These are phyloP conservation scores for Auxenochlorella protothecoides DNA, from an alignment of 139 green algal genomes.

Conservation along the genomic window DNA sequence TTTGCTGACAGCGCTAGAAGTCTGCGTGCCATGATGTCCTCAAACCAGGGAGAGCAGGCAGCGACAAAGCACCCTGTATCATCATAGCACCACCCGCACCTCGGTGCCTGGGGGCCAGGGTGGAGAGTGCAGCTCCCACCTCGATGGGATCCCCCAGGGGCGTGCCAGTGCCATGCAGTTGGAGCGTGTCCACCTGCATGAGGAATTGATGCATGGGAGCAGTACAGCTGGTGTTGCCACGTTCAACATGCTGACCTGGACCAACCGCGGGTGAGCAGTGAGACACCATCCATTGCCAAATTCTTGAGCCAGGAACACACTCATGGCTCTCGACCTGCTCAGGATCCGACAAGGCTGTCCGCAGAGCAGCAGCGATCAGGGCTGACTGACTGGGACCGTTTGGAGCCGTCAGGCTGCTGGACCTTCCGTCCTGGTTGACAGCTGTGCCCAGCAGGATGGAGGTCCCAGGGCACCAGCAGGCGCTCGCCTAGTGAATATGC, in stretches of 20 bases:
- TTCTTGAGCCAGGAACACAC: neutral
- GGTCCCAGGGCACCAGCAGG: too few relatives aligned
- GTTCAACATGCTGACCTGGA: conserved; percentile 34
- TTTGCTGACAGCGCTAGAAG: neutral
- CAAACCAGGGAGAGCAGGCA: neutral
- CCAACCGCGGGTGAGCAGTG: neutral
- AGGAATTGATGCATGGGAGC: neutral
- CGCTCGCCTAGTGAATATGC: too few relatives aligned
- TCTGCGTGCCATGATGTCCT: too few relatives aligned
- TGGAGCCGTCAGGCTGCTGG: conserved; percentile 34
- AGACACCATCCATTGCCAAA: too few relatives aligned
- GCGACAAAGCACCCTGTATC: neutral
- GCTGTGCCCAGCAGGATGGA: conserved; percentile 1
- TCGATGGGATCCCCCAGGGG: conserved; percentile 51
- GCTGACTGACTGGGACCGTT: conserved; percentile 16
- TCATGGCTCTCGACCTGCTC: conserved; percentile 8
- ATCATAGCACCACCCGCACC: neutral
- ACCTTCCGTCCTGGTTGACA: conserved; percentile 41
- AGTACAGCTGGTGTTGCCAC: conserved; percentile 43
- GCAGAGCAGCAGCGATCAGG: too few relatives aligned
- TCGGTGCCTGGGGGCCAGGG: conserved; percentile 24
- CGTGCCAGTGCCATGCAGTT: conserved; percentile 52
- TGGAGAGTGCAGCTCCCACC: conserved; percentile 24
- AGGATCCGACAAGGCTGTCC: too few relatives aligned
- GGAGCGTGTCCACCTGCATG: conserved; percentile 10